phyloP scores from a whole-genome alignment of 2,329 filamentous ascomycete species.

The Aspergillus neotritici region DNA sequence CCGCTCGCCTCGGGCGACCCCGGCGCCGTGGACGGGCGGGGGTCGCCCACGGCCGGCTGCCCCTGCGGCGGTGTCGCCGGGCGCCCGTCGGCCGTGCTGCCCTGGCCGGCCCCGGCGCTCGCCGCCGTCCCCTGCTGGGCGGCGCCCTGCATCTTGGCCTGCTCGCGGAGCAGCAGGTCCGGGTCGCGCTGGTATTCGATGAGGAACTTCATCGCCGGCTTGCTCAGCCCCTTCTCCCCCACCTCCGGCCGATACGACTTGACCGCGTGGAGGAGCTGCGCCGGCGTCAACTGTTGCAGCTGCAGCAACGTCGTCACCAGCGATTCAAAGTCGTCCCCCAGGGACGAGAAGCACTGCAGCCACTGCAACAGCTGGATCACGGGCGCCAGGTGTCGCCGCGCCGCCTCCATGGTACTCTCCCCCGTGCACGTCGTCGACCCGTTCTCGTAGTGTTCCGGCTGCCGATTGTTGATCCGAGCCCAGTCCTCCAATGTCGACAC shows the following conservation, averaged over 20 bases:
- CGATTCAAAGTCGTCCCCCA: constrained; percentile 84
- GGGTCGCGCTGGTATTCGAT: constrained; percentile 71
- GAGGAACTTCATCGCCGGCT: constrained; percentile 83
- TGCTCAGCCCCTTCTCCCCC: constrained; percentile 84
- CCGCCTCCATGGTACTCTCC: constrained; percentile 79
- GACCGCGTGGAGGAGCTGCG: constrained; percentile 85
- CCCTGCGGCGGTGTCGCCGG: constrained; percentile 26
- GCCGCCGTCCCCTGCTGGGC: constrained; percentile 11
- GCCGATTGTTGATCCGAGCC: constrained; percentile 86
- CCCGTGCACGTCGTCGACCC: constrained; percentile 80
- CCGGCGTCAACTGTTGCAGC: constrained; percentile 73
- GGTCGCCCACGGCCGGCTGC: constrained; percentile 3
- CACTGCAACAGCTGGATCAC: constrained; percentile 93
- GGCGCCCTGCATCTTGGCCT: constrained; percentile 27
- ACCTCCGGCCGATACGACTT: constrained; percentile 93
- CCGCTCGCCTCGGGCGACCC: constrained; percentile 19
- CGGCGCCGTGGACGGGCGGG: constrained; percentile 10
- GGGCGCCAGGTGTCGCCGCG: constrained; percentile 77
- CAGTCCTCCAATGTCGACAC: constrained; percentile 92
- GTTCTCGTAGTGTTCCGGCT: constrained; percentile 92
- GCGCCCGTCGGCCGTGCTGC: constrained; percentile 14
- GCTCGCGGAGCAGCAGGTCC: constrained; percentile 47
- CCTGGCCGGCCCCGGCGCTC: background rate
- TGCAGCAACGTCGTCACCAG: constrained; percentile 85
- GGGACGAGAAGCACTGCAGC: constrained; percentile 94